Base-by-base conservation (phyloP, 768 basidiomycete genomes). In the Psilocybe subaeruginosa region DNA sequence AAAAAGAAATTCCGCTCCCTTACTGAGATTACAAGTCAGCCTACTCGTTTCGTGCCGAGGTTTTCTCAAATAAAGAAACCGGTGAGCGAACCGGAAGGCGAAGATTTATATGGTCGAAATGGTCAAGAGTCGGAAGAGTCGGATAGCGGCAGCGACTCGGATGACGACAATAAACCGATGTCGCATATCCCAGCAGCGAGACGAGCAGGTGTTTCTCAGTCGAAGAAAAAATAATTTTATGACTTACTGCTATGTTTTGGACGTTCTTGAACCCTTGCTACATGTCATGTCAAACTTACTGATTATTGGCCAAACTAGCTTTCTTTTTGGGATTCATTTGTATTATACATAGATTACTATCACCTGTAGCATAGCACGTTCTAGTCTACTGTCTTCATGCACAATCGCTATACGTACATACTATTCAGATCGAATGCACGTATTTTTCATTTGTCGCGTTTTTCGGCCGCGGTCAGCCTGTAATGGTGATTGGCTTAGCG, bases 111-210 rank as follows among this genome's bases (percentile, higher is more conserved):
- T 69, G 77, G 80, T 23, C 65, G 68, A 50, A 68, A 65, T 27
- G 70, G 72, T 37, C 69, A 70, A 27, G 76, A 79, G 5, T 79
- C 77, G 12, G 80, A 78, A 19, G 77, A 80, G 3, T 79, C 78
- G 16, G 80, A 77, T 3, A 80, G 81, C 0, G 82, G 79, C 17
- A 79, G 79, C 0, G 82, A 79, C 5, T 81, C 83, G 3, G 81
- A 81, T 41, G 78, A 78, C 0, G 81, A 75, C 43, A 72, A 64
- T 43, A 67, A 66, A 33, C 35, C 57, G 27, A 66, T 61, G 46
- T 86, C 82, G n/a, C 89, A 90, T 70, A 89, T 91, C 59, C 89
- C 89, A 31, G 77, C 72, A 63, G 77, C 77, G 9, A 79, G 85
- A 58, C 76, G 79, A 60, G 90, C 90, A 41, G 87, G 87, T 1